Conservation (phyloP, 192 early-diverging fungal genomes). For the Chytriomyces hyalinus region DNA sequence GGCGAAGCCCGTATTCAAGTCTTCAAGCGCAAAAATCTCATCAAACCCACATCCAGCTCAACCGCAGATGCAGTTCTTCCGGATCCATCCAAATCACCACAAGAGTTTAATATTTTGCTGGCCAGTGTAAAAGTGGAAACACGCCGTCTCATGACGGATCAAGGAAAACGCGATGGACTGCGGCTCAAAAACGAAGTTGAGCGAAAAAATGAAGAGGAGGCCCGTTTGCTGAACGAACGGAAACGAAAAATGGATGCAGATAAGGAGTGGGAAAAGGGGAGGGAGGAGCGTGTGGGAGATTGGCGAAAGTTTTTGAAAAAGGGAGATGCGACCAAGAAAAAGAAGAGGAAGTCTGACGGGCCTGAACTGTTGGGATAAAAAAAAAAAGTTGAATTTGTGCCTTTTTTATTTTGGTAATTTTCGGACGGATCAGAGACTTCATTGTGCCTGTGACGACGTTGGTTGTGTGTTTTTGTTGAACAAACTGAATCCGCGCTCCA, state of each 20-base stretch:
- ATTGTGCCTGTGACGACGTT: too few relatives aligned
- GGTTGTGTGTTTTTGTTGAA: too few relatives aligned
- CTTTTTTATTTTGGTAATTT: too few relatives aligned
- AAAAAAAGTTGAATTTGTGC: too few relatives aligned
- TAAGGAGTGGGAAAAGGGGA: constrained; percentile 56
- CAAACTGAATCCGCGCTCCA: too few relatives aligned
- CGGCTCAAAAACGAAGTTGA: constrained; percentile 58
- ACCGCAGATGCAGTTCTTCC: background rate
- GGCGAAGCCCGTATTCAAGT: constrained; percentile 50
- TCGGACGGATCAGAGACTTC: too few relatives aligned
- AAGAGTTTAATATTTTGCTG: constrained; percentile 23
- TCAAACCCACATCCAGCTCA: constrained; percentile 4
- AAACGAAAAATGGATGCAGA: constrained; percentile 54
- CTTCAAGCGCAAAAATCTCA: constrained; percentile 28
- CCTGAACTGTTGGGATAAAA: constrained; percentile 33
- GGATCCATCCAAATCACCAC: constrained; percentile 3
- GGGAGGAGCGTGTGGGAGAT: constrained; percentile 53
- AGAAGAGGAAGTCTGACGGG: constrained; percentile 33
- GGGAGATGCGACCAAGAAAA: constrained; percentile 53
- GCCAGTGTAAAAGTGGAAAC: constrained; percentile 48
- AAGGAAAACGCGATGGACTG: constrained; percentile 38
- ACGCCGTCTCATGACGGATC: constrained; percentile 42
- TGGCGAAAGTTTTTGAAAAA: constrained; percentile 59
- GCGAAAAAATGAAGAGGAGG: constrained; percentile 45
- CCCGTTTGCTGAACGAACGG: constrained; percentile 40